phyloP scores from a whole-genome alignment of 805 yeast genomes.

The Blastobotrys robertii region DNA sequence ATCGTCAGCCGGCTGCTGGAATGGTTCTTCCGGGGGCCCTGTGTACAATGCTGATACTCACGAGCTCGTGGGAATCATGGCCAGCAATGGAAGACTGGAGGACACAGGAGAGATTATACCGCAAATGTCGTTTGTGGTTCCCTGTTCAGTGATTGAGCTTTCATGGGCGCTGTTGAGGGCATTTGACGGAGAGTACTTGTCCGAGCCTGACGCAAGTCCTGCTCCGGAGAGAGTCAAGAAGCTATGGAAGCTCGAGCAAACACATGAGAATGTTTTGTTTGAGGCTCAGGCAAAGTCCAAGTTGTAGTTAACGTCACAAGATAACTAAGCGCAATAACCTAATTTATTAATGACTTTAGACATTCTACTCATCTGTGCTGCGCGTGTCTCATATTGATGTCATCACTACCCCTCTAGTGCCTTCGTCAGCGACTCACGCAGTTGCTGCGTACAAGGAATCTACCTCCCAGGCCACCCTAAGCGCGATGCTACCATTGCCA shows the following conservation, averaged over 20 bases:
- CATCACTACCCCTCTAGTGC: no score
- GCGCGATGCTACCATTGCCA: no score
- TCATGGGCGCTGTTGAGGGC: conserved; percentile 14
- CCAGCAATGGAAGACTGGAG: conserved; percentile 28
- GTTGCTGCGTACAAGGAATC: no score
- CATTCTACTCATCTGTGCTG: no score
- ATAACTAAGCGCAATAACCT: no score
- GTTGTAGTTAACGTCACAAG: no score
- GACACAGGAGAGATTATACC: conserved; percentile 26
- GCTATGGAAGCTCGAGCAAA: conserved; percentile 4
- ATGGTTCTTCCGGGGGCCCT: conserved; percentile 32
- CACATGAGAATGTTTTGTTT: not conserved
- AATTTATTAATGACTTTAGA: no score
- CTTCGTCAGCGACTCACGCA: no score
- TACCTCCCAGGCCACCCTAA: no score
- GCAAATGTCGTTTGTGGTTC: conserved; percentile 28
- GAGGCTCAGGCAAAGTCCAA: not conserved
- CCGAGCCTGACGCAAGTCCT: not conserved
- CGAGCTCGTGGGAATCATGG: conserved; percentile 28
- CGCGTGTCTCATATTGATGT: no score
- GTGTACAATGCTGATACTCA: conserved; percentile 15
- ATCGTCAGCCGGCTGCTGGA: conserved; percentile 30
- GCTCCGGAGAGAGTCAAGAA: not conserved
- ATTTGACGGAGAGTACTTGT: not conserved
- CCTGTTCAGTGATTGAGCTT: conserved; percentile 17